Evolutionary conservation across 495 filamentous ascomycete genomes (phyloP), one percentile per base, ranked within the genome.

Genomic region (Bryoglossum gracile): DNA sequence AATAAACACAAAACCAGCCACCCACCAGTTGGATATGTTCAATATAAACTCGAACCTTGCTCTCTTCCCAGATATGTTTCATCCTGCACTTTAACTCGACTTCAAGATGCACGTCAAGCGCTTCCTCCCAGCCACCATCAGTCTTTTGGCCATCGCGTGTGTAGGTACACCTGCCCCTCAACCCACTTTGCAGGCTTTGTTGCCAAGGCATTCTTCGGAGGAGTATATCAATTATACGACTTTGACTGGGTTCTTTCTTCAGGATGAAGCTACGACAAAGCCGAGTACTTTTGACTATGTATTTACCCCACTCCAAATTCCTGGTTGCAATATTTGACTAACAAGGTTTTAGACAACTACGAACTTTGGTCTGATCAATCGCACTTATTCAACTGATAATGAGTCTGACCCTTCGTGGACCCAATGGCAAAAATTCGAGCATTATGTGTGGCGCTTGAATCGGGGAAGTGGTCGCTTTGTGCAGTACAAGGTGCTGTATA

Each of bases 351-450:
- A 82, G 78, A 76, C 74, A 17, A 55, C 69, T 34, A 72, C 66
- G 30, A 84, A 86, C 53, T 86, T 85, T 57, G 83, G 83, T 28
- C 68, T 85, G 34, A 75, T 85, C 61, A 71, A 80, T 56, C 75
- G 73, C 34, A 67, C 72, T 4, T 84, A 84, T 60, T 58, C 66
- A 0, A 67, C 68, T 6, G 75, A 81, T 41, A 59, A 56, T 11
- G 66, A 66, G 43, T 38, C 55, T 10, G 8, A 52, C 4, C 48
- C 60, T 13, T 62, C 63, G 21, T 62, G 66, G 34, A 81, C 78
- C 0, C 79, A 81, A 64, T 87, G 83, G 83, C 70, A 81, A 49
- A 69, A 76, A 18, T 86, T 87, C 62, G 67, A 74, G 49, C 49
- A 73, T 43, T 70, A 82, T 36, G 76, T 87, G 4, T 48, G 65